These are phyloP conservation scores for Lecanicillium sp. DNA, from an alignment of 2,329 filamentous ascomycete genomes.

Conservation along the genomic window DNA sequence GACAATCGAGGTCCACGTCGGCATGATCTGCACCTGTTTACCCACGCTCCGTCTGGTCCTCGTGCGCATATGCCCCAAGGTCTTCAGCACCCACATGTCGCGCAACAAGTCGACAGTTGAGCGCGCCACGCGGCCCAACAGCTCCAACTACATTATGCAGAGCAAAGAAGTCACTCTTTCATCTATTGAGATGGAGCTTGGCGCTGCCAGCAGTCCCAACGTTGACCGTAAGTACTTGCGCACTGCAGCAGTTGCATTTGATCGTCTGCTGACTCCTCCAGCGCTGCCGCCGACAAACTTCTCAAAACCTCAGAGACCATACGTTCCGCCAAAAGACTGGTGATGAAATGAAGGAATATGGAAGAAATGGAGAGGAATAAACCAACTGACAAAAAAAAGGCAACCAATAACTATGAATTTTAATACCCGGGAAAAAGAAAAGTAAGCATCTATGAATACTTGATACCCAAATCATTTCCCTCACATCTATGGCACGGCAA, in stretches of 20 bases:
- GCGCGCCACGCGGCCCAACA: slow-evolving; percentile 4
- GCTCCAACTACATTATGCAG: slow-evolving; percentile 4
- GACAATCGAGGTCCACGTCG: slow-evolving; percentile 21
- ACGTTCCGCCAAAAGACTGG: slow-evolving; percentile 3
- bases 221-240: neutral
- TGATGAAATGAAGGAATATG: too few species aligned
- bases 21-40: slow-evolving; percentile 23
- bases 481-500: neutral
- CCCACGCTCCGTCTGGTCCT: slow-evolving; percentile 22
- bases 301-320: neutral
- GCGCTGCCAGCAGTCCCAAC: neutral
- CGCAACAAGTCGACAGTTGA: slow-evolving; percentile 9
- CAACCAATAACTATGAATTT: too few species aligned
- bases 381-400: neutral
- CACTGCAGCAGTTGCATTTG: too few species aligned
- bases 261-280: neutral
- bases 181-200: neutral
- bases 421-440: neutral
- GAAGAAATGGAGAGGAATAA: neutral
- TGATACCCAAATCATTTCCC: neutral
- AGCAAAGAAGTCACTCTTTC: slow-evolving; percentile 6
- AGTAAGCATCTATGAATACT: neutral
- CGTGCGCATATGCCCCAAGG: slow-evolving; percentile 10
- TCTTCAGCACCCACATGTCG: slow-evolving; percentile 10
- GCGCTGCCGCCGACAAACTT: neutral